These are phyloP conservation scores for Tricholoma sp. DNA, from an alignment of 768 basidiomycete species.

Conservation along the genomic window DNA sequence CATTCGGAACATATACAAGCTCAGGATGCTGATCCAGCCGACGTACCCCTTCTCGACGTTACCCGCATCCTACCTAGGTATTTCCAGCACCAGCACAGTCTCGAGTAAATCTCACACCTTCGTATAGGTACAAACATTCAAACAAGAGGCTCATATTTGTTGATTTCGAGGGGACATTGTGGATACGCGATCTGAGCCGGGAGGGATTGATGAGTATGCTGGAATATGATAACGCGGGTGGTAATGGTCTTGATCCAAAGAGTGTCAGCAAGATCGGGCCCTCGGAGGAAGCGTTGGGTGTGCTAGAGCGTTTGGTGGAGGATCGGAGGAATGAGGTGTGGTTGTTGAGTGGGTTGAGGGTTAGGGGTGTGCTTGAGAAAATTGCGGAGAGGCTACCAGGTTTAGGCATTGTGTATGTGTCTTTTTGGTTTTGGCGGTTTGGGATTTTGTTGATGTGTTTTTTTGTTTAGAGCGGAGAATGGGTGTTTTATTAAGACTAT, in stretches of 20 bases:
- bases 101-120: neutral
- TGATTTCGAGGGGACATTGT: conserved; percentile 80
- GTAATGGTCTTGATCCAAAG: neutral
- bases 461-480: conserved; percentile 66
- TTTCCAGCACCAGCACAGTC: neutral
- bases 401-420: conserved; percentile 70
- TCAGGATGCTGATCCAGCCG: conserved; percentile 24
- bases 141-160: conserved; percentile 61
- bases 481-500: conserved; percentile 77
- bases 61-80: conserved; percentile 60
- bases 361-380: conserved; percentile 58
- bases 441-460: neutral
- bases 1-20: conserved; percentile 59
- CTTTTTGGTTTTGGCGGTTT: neutral
- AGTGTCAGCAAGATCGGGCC: neutral
- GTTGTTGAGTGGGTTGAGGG: conserved; percentile 71
- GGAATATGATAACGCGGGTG: conserved; percentile 19
- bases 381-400: conserved; percentile 56
- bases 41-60: conserved; percentile 29
- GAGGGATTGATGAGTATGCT: conserved; percentile 37
- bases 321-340: conserved; percentile 75
- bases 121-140: conserved; percentile 45
- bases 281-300: conserved; percentile 36
- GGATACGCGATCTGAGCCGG: conserved; percentile 54
- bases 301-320: conserved; percentile 54